A percentile compares a stretch with the other conserved stretches of the same genome.
These are phyloP conservation scores for Populus davidiana DNA, from an alignment of 345 rosid genomes.

Conservation along the genomic window DNA sequence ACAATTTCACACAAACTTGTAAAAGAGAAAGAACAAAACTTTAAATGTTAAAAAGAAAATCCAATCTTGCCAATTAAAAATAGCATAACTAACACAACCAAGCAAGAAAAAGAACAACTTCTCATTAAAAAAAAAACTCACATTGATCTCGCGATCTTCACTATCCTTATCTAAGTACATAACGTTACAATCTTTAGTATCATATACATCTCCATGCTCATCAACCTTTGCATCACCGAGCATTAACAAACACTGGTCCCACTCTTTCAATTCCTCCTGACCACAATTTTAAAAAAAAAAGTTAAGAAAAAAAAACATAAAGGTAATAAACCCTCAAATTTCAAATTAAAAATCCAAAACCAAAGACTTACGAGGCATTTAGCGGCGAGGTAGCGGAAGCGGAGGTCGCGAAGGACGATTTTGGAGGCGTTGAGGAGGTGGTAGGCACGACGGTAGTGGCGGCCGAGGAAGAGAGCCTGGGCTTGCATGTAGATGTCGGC, in stretches of 20 bases:
- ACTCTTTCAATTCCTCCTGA: conserved; percentile 93
- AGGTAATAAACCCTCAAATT: background rate
- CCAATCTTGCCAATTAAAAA: background rate
- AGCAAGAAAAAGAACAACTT: background rate
- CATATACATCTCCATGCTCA: conserved; percentile 75
- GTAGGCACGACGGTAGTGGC: conserved; percentile 91
- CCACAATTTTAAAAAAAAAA: conserved; percentile 2
- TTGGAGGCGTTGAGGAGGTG: conserved; percentile 88
- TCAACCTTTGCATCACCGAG: conserved; percentile 89
- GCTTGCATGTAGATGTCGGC: conserved; percentile 92
- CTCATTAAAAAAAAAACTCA: conserved; percentile 23
- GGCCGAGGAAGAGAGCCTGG: conserved; percentile 89
- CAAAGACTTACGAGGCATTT: conserved; percentile 64
- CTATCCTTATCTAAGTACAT: conserved; percentile 85
- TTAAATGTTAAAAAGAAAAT: background rate
- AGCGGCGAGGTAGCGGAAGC: conserved; percentile 96
- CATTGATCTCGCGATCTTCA: conserved; percentile 93
- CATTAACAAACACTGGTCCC: conserved; percentile 92
- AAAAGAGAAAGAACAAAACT: background rate
- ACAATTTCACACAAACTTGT: background rate
- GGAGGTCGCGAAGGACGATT: conserved; percentile 91
- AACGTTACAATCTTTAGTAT: conserved; percentile 55
- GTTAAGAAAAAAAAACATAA: background rate
- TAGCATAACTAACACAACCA: background rate
- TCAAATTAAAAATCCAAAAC: background rate